These are phyloP conservation scores for Angophora floribunda DNA, from an alignment of 345 rosid genomes.

Conservation along the genomic window DNA sequence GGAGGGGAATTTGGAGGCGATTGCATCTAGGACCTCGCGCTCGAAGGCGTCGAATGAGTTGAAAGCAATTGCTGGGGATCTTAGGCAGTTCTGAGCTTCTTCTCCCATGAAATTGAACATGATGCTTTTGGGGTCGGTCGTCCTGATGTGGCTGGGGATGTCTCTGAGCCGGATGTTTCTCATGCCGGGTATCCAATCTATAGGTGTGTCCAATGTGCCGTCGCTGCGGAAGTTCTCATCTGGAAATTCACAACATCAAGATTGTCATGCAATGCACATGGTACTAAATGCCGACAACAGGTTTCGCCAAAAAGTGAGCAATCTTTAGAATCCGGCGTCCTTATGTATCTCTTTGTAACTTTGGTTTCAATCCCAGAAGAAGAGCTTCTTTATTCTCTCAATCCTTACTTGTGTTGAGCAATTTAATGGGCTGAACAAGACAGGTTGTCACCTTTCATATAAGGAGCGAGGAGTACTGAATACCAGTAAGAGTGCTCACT, in stretches of 20 bases:
- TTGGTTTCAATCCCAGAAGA: not conserved
- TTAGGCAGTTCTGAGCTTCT: not conserved
- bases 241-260: not conserved
- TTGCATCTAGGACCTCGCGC: not conserved
- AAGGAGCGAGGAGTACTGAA: not conserved
- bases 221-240: not conserved
- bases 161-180: slow-evolving; percentile 1
- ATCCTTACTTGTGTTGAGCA: not conserved
- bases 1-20: not conserved
- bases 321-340: not conserved
- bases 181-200: slow-evolving; percentile 7
- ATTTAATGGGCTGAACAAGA: not conserved
- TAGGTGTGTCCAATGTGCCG: not conserved
- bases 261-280: not conserved
- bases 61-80: not conserved
- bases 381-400: not conserved
- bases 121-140: not conserved
- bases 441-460: not conserved
- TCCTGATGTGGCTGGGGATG: not conserved
- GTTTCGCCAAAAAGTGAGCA: not conserved
- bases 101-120: slow-evolving; percentile 2
- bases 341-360: not conserved
- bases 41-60: slow-evolving; percentile 5
- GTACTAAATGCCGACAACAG: not conserved
- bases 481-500: not conserved